phyloP scores from a whole-genome alignment of 306 rosid species.

The Fagus crenata region DNA sequence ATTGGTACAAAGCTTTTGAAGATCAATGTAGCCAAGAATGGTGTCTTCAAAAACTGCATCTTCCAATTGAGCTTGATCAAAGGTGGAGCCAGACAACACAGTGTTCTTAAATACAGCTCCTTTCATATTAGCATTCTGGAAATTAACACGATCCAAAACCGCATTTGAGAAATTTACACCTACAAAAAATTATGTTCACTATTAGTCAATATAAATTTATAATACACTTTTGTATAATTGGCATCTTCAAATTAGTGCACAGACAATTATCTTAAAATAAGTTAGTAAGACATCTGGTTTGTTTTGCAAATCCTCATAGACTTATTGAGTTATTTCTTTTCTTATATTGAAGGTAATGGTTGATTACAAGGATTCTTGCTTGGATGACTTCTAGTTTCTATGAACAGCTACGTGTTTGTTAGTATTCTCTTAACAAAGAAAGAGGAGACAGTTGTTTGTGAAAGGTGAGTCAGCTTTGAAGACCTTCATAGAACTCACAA shows the following conservation, averaged over 20 bases:
- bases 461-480: neutral
- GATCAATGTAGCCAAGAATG: constrained; percentile 88
- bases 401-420: no score
- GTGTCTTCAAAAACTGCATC: constrained; percentile 86
- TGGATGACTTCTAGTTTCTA: no score
- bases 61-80: constrained; percentile 68
- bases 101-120: constrained; percentile 83
- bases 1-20: constrained; percentile 84
- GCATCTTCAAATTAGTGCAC: neutral
- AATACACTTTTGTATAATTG: neutral
- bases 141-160: constrained; percentile 85
- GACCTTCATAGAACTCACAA: neutral
- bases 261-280: neutral
- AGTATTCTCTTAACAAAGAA: no score
- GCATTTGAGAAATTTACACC: constrained; percentile 92
- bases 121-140: constrained; percentile 81
- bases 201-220: constrained; percentile 10
- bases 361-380: neutral
- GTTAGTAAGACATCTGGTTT: no score
- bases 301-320: no score
- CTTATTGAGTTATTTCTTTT: no score
- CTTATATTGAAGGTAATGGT: neutral
- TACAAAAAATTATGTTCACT: constrained; percentile 32
- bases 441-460: neutral
- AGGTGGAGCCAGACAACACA: constrained; percentile 86